Conservation (phyloP, 2,329 filamentous ascomycete species). For the Pseudonectria foliicola region DNA sequence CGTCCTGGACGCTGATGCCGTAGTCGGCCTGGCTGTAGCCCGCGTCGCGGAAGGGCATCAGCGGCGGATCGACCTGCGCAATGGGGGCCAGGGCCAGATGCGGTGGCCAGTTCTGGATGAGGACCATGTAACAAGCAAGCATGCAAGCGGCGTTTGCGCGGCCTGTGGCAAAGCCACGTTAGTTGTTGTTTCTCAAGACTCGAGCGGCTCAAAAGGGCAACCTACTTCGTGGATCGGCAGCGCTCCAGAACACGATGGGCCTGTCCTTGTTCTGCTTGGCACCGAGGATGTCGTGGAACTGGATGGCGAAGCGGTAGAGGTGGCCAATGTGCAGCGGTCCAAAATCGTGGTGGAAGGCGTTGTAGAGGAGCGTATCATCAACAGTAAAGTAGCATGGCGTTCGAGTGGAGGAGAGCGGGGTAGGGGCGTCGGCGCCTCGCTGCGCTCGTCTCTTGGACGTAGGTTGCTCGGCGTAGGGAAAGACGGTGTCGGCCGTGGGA, state of each 20-base stretch:
- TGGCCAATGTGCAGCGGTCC: constrained; percentile 96
- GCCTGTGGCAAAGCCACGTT: constrained; percentile 38
- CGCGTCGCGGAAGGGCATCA: constrained; percentile 98
- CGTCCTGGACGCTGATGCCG: constrained; percentile 88
- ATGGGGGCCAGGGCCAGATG: constrained; percentile 93
- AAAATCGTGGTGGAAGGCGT: constrained; percentile 98
- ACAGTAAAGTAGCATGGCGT: constrained; percentile 89
- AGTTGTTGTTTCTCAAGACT: constrained; percentile 4
- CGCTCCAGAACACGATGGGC: constrained; percentile 93
- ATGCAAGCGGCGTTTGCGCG: constrained; percentile 92
- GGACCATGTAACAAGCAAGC: constrained; percentile 95
- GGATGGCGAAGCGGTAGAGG: constrained; percentile 90
- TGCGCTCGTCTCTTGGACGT: constrained; percentile 37
- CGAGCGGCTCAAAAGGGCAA: constrained; percentile 11
- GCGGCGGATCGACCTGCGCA: constrained; percentile 88
- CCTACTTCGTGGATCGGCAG: constrained; percentile 82
- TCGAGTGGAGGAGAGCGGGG: constrained; percentile 21
- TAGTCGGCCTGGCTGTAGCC: constrained; percentile 99
- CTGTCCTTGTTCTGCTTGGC: constrained; percentile 84
- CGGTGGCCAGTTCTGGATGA: constrained; percentile 96
- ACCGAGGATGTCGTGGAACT: constrained; percentile 90
- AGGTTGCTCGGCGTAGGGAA: constrained; percentile 77
- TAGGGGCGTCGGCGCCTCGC: constrained; percentile 48
- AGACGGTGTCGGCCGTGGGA: constrained; percentile 74
- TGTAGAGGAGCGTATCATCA: constrained; percentile 88